A percentile compares a stretch with the other conserved stretches of the same genome.
Conservation (phyloP, 1,284 basidiomycete genomes). For the Wolfiporia cocos region DNA sequence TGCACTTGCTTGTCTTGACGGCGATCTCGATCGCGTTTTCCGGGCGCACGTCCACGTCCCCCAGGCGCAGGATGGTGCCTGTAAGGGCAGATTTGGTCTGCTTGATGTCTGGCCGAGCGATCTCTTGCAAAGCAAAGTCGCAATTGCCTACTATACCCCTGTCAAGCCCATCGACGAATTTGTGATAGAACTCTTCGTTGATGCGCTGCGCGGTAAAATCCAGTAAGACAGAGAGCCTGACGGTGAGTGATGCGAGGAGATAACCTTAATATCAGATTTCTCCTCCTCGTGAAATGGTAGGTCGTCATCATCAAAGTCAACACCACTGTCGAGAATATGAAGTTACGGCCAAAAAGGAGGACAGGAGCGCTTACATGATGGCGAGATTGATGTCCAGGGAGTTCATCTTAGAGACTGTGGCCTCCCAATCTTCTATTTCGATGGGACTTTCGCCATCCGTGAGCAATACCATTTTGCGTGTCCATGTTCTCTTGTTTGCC, state of each 20-base stretch:
- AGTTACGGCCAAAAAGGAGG: slow-evolving; percentile 2
- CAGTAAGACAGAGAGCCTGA: not conserved
- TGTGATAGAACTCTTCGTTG: slow-evolving; percentile 76
- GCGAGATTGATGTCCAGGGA: slow-evolving; percentile 50
- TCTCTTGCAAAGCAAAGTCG: slow-evolving; percentile 62
- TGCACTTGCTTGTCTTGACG: slow-evolving; percentile 82
- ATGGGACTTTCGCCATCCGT: slow-evolving; percentile 78
- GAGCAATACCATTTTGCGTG: slow-evolving; percentile 71
- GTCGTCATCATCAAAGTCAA: slow-evolving; percentile 81
- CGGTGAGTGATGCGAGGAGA: not conserved
- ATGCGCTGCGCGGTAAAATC: slow-evolving; percentile 39
- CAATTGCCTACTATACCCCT: slow-evolving; percentile 64
- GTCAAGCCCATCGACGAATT: slow-evolving; percentile 41
- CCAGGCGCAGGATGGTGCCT: slow-evolving; percentile 66
- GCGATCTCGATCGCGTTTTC: slow-evolving; percentile 72
- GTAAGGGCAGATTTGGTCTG: slow-evolving; percentile 60
- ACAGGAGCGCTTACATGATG: slow-evolving; percentile 46
- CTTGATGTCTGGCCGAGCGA: slow-evolving; percentile 65
- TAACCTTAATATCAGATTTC: slow-evolving; percentile 69
- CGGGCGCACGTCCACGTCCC: slow-evolving; percentile 57
- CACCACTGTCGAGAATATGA: slow-evolving; percentile 50
- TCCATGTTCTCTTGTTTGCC: slow-evolving; percentile 69
- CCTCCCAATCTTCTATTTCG: slow-evolving; percentile 68
- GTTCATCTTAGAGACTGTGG: slow-evolving; percentile 66
- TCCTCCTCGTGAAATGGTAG: slow-evolving; percentile 57